phyloP scores from a whole-genome alignment of 2,329 filamentous ascomycete genomes.

The Sporothrix pseudoabietina region DNA sequence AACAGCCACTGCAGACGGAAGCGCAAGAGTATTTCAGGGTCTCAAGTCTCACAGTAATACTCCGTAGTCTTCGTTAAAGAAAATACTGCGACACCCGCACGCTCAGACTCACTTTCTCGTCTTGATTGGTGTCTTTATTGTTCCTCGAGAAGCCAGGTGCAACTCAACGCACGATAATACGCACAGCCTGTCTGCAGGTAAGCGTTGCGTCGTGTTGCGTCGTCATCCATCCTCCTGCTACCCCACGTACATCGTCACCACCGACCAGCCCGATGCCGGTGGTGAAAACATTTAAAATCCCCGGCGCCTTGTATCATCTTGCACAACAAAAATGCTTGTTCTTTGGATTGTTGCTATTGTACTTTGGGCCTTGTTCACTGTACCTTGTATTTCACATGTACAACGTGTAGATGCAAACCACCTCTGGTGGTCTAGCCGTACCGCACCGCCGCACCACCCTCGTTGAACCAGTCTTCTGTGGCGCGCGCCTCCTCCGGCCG shows the following conservation, averaged over 20 bases:
- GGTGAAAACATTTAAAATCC: no score
- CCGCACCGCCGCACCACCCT: slow-evolving; percentile 57
- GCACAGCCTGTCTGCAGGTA: neutral
- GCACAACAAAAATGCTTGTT: neutral
- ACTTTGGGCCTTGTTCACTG: no score
- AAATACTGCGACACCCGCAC: neutral
- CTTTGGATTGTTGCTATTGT: neutral
- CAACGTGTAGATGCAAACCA: no score
- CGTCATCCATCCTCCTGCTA: neutral
- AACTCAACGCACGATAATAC: neutral
- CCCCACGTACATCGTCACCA: neutral
- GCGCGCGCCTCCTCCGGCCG: slow-evolving; percentile 53
- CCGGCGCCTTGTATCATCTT: neutral
- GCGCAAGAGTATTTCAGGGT: neutral
- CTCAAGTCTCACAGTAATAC: no score
- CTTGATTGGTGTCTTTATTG: neutral
- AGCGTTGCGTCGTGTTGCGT: no score
- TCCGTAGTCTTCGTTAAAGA: no score
- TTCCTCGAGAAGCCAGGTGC: neutral
- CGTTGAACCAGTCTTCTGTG: slow-evolving; percentile 69
- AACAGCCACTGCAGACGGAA: neutral
- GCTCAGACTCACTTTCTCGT: no score
- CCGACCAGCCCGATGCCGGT: neutral
- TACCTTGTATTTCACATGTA: no score
- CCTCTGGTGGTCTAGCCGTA: slow-evolving; percentile 57